phyloP scores from a whole-genome alignment of 75 land plant species.

The Selaginella tamariscina region DNA sequence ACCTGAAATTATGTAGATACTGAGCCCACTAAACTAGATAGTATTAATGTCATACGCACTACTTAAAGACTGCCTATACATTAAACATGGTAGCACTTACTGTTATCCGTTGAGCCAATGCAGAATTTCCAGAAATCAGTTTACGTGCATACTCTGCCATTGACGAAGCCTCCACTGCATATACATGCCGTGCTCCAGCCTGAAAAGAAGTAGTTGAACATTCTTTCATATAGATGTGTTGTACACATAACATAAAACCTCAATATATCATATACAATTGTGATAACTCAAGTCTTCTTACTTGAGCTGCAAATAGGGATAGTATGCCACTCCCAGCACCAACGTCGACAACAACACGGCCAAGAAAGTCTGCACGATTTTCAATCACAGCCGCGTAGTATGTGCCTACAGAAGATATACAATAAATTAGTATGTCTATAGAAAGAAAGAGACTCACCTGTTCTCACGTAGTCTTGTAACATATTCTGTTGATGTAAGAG shows the following conservation, averaged over 20 bases:
- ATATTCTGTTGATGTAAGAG: constrained; percentile 94
- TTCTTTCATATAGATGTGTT: not conserved
- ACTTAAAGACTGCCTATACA: not conserved
- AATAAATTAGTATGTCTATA: not conserved
- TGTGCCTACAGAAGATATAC: constrained; percentile 42
- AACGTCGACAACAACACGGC: constrained; percentile 91
- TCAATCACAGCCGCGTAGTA: constrained; percentile 90
- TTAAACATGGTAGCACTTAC: constrained; percentile 24
- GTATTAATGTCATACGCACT: too few species aligned
- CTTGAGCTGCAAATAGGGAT: constrained; percentile 98
- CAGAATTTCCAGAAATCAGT: constrained; percentile 77
- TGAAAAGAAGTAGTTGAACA: constrained; percentile 15
- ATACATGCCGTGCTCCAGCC: constrained; percentile 99
- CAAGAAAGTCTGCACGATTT: constrained; percentile 64
- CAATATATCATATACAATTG: not conserved
- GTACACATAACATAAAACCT: not conserved
- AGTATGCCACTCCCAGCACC: constrained; percentile 99
- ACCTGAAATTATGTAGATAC: too few species aligned
- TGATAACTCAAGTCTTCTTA: constrained; percentile 9
- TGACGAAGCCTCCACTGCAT: constrained; percentile 95
- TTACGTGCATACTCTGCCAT: constrained; percentile 94
- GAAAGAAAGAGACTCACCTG: constrained; percentile 46
- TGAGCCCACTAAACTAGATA: too few species aligned
- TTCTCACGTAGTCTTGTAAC: constrained; percentile 95
- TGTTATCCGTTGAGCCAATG: constrained; percentile 52